A percentile compares a stretch with the other conserved stretches of the same genome.
phyloP scores from a whole-genome alignment of 169 alveolate genomes.

The Eimeria zaria region DNA sequence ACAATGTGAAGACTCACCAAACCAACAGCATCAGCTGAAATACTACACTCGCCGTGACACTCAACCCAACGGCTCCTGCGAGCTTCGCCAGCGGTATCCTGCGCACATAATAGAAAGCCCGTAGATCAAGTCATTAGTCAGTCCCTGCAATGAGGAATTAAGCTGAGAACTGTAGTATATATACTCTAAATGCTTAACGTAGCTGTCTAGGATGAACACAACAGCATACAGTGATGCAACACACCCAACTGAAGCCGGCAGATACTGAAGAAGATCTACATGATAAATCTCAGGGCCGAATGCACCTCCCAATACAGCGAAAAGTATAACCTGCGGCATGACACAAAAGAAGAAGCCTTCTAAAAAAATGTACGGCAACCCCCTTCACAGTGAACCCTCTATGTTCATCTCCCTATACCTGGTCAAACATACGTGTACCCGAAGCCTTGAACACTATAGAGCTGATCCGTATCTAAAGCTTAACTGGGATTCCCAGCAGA shows the following conservation, averaged over 20 bases:
- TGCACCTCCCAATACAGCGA: conserved; percentile 16
- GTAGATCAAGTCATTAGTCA: neutral
- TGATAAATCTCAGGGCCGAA: conserved; percentile 62
- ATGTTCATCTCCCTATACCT: neutral
- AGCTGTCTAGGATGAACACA: neutral
- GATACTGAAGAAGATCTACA: conserved; percentile 18
- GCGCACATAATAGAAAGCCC: neutral
- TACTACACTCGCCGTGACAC: conserved; percentile 20
- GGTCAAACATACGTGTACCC: neutral
- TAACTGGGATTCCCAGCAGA: neutral
- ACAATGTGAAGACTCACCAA: conserved; percentile 6
- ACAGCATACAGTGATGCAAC: neutral
- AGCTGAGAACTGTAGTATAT: neutral
- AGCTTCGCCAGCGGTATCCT: conserved; percentile 62
- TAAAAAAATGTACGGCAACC: neutral
- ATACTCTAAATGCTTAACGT: neutral
- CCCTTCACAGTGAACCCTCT: neutral
- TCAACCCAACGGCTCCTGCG: conserved; percentile 21
- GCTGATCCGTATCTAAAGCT: no score
- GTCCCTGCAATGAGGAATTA: neutral
- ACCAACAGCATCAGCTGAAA: conserved; percentile 41
- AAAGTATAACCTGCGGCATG: neutral
- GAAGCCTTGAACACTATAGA: neutral
- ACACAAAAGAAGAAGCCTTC: neutral
- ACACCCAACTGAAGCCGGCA: conserved; percentile 43